Evolutionary conservation across 257 asterid genomes (phyloP), one percentile per base, ranked within the genome.

Genomic region (Oldenlandia corymbosa): DNA sequence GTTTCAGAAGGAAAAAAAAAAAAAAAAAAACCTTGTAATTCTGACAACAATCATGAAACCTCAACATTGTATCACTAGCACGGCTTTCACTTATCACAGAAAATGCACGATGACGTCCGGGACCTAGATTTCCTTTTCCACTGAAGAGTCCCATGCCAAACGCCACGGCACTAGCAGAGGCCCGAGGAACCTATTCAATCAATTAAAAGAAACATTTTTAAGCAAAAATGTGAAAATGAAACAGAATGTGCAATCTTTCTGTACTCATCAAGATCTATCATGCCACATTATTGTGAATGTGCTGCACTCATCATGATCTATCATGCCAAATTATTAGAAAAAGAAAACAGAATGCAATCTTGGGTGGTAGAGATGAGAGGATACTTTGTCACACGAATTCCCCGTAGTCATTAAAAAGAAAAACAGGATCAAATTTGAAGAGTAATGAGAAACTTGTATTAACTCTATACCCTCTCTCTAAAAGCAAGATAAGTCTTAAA

Each of bases 81-180:
- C 96, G 95, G 78, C 92, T 91, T 79, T 91, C 95, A 73, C 94
- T 86, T 58, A 80, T 81, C 62, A 91, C 98, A 60, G 96, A 91
- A 86, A 88, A 91, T 64, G 96, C 90, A 66, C 94, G 91, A 73
- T 91, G 85, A 42, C 64, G 77, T 55, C 92, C 96, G 51, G 82
- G 84, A 62, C 96, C 96, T 59, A 91, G 95, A 65, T 75, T 83
- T 70, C 97, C 98, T 47, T 81, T 74, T 51, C 81, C 85, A 73
- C 85, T 88, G 50, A 91, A 88, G 31, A 91, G 90, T 56, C 96
- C 96, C 91, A 91, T 86, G 57, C 95, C 98, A 80, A 91, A 91
- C 68, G 98, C 90, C 70, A 88, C 95, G 57, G 95, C 96, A 73
- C 98, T 91, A 56, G 96, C 91, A 47, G 98, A 88, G 59, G 98